Evolutionary conservation across 495 filamentous ascomycete genomes (phyloP), one percentile per base, ranked within the genome.

Genomic region (Lasiosphaeria ovina): DNA sequence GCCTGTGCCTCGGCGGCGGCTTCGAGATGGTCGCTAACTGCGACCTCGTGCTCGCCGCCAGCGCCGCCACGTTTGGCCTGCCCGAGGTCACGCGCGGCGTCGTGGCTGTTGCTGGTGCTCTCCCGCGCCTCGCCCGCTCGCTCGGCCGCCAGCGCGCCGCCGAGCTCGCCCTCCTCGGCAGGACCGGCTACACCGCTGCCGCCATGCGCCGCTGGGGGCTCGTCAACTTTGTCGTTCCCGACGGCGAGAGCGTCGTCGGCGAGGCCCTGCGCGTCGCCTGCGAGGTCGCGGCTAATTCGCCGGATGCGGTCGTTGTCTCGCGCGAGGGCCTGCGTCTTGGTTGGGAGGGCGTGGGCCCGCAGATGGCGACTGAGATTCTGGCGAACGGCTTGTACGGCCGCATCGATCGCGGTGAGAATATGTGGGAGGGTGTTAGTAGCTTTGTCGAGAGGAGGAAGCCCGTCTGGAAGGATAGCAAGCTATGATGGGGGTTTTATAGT

Each of bases 381-480:
- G 76, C 80, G 45, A 77, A 81, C 61, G 80, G 81, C 3, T 79
- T 83, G 82, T 92, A 83, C 67, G 71, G 63, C 54, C 71, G 72
- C 60, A 76, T 96, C 55, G 77, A 86, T 47, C 75, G 65, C 16
- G 90, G 89, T 14, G 82, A 86, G 67, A 94, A 94, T 76, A 87
- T 90, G 70, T 79, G 74, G 62, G 91, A 95, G 75, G 91, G 90
- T 0, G 79, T 94, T 44, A 79, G 69, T 73, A 88, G 87, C 59
- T 95, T 95, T 82, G 83, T 89, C 60, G 90, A 92, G 82, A 91
- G 85, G 74, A 78, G 90, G 73, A 78, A 82, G 70, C 83, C 89
- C 31, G 79, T 73, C 54, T 93, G 91, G 90, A 80, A 80, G 68
- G 78, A 86, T 69, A 87, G 84, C 67, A 93, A 92, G 75, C 67